phyloP scores from a whole-genome alignment of 768 basidiomycete species.

The Rhizopogon sp. region DNA sequence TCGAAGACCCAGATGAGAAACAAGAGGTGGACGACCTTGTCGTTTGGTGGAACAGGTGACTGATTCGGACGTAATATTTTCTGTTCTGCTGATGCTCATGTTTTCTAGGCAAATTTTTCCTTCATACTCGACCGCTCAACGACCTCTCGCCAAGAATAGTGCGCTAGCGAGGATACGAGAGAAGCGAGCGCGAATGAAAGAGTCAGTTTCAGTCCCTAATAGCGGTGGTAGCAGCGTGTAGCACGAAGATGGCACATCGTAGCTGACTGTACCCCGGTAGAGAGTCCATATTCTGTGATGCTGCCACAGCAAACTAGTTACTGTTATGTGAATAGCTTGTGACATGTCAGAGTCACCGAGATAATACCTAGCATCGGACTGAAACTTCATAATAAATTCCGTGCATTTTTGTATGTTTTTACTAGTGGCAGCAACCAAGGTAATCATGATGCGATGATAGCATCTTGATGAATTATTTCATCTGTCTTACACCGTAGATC shows the following conservation, averaged over 20 bases:
- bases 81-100: not conserved
- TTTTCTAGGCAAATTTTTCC: slow-evolving; percentile 6
- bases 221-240: not conserved
- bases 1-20: slow-evolving; percentile 16
- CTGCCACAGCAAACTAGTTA: not conserved
- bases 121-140: not conserved
- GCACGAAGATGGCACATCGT: not conserved
- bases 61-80: not conserved
- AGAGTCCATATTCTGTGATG: not conserved
- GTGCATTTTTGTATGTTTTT: not conserved
- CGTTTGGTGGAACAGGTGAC: slow-evolving; percentile 16
- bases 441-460: not conserved
- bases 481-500: not conserved
- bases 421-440: not conserved
- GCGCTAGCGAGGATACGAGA: slow-evolving; percentile 1
- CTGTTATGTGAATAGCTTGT: too few relatives aligned
- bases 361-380: not conserved
- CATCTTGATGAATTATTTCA: not conserved
- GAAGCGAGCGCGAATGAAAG: not conserved
- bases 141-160: not conserved
- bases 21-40: slow-evolving; percentile 13
- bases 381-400: not conserved
- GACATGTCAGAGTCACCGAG: not conserved
- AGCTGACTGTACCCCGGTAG: not conserved
- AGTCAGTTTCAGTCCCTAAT: not conserved